Base-by-base conservation (phyloP, 148 eudicot species). In the Pharnaceum exiguum region DNA sequence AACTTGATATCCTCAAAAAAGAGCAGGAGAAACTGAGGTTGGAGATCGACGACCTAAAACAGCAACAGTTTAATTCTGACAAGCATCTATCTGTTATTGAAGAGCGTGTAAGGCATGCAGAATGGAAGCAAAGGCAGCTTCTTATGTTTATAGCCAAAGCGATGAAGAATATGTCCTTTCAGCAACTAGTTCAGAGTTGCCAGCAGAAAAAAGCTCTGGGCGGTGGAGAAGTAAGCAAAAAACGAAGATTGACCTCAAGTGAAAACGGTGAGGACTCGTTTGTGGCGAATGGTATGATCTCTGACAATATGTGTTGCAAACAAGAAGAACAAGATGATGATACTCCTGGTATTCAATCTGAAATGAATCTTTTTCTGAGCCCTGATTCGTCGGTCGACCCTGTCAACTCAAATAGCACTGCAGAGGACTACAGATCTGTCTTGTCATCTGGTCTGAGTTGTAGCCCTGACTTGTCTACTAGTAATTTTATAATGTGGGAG, bases 401-500 rank as follows among this genome's bases (percentile, higher is more conserved):
- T n/a, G n/a, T n/a, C n/a, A n/a, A n/a, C n/a, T n/a, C n/a, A n/a
- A n/a, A n/a, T n/a, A 58, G 54, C 35, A 55, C 64, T 4, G 29
- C 24, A 31, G 38, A 38, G 58, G 73, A 71, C 2, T 74, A 56
- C 10, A 69, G 46, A 46, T 71, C 70, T 1, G 60, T 69, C 47
- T 56, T 29, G 49, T 40, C 44, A 5, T 57, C 78, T 0, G 77
- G 57, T n/a, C n/a, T n/a, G 54, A 71, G 57, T 10, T 52, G 56
- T 32, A 57, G 68, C 62, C n/a, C 59, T 0, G 84, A 74, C 10
- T 45, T 66, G 8, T 57, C 59, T 10, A 53, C 80, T 2, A 87
- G 75, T 46, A 79, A 59, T 56, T 77, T 67, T 36, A 51, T 83
- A 15, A 32, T 86, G 67, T 86, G 87, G 90, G 87, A 83, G 62